Percentiles rank a stretch among this genome's conserved stretches.
Conservation (phyloP, 2,329 filamentous ascomycete species). For the Neofusicoccum kwambonambiense region DNA sequence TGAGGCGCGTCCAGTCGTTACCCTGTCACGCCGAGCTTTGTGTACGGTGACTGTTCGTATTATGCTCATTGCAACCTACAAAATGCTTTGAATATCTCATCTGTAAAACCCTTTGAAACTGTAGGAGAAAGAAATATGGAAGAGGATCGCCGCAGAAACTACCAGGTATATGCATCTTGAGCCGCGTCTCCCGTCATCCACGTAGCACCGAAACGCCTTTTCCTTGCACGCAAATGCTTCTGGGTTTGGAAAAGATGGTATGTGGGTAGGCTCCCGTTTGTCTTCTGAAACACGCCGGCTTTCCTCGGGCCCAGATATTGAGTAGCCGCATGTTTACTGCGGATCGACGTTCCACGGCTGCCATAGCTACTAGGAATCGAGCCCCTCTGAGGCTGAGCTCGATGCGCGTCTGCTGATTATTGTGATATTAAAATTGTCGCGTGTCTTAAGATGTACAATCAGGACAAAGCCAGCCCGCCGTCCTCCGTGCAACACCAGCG, state of each 20-base stretch:
- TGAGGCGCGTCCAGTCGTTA: background rate
- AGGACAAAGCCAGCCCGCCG: constrained; percentile 12
- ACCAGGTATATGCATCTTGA: constrained; percentile 2
- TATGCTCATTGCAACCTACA: background rate
- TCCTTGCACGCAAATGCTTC: background rate
- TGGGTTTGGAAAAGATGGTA: background rate
- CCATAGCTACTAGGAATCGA: background rate
- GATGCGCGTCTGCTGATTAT: background rate
- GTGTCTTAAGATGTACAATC: background rate
- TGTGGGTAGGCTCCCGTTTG: background rate
- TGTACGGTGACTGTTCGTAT: background rate
- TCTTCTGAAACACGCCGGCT: background rate
- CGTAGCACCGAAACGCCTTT: background rate
- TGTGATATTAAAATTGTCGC: too few species aligned
- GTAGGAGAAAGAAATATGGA: background rate
- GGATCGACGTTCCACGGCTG: background rate
- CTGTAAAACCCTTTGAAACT: background rate
- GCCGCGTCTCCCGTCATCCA: background rate
- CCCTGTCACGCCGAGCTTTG: background rate
- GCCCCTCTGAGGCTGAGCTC: background rate
- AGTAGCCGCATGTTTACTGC: background rate
- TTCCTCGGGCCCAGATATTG: background rate
- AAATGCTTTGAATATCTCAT: background rate
- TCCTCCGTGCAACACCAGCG: constrained; percentile 1
- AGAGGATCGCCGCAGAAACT: background rate